Percentiles rank a stretch among this genome's conserved stretches.
Evolutionary conservation across 495 filamentous ascomycete genomes (phyloP).

Genomic region (Clavariopsis aquatica): DNA sequence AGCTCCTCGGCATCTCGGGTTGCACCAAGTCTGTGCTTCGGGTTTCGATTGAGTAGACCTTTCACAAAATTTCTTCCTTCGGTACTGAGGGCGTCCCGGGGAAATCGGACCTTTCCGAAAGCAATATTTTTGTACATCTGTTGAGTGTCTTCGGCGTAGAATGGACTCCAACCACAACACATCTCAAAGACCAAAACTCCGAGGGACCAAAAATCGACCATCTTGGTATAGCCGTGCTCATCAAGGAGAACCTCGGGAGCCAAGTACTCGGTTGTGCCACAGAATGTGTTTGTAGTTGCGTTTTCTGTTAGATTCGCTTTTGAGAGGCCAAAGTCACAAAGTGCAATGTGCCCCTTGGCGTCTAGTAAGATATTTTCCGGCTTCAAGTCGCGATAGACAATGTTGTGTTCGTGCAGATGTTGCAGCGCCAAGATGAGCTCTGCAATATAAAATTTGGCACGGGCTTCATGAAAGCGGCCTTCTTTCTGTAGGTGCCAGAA

Average conservation of each 20-base stretch:
- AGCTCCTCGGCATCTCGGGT: constrained; percentile 91
- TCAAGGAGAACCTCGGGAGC: constrained; percentile 94
- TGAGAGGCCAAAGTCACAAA: constrained; percentile 89
- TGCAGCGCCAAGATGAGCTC: constrained; percentile 94
- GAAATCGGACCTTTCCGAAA: constrained; percentile 96
- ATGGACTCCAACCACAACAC: constrained; percentile 99
- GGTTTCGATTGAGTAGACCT: constrained; percentile 93
- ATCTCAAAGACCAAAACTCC: constrained; percentile 98
- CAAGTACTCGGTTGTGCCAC: constrained; percentile 96
- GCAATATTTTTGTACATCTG: constrained; percentile 99
- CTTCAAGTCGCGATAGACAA: constrained; percentile 93
- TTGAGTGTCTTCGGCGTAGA: constrained; percentile 98
- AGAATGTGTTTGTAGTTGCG: constrained; percentile 98
- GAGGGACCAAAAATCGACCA: constrained; percentile 99
- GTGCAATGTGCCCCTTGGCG: constrained; percentile 80
- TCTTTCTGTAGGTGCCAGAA: constrained; percentile 99
- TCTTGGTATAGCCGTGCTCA: constrained; percentile 98
- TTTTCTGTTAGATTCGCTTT: constrained; percentile 96
- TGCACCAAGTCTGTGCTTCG: constrained; percentile 90
- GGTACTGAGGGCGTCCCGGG: constrained; percentile 85
- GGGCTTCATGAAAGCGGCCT: constrained; percentile 88
- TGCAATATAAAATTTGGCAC: constrained; percentile 98
- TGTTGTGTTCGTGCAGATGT: constrained; percentile 93
- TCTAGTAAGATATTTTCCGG: constrained; percentile 84
- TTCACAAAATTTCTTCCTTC: constrained; percentile 98